Conservation (phyloP, 176 grass and related monocot species). For the Tillandsia leiboldiana region DNA sequence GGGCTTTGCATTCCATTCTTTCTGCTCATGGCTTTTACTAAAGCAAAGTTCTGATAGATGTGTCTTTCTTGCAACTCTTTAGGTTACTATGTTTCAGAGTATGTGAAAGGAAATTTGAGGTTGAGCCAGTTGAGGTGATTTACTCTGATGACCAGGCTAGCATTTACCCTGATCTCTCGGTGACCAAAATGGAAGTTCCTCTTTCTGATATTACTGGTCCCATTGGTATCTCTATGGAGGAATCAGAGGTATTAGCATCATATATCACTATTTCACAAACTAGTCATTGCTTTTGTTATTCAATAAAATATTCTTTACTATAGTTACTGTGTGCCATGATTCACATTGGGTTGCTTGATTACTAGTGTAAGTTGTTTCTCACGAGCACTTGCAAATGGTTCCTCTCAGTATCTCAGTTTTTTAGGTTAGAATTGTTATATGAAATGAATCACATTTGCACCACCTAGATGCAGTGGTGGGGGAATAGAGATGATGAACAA, state of each 20-base stretch:
- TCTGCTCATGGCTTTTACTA: neutral
- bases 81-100: constrained; percentile 97
- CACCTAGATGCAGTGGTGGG: too few relatives aligned
- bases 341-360: too few relatives aligned
- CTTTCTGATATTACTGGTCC: constrained; percentile 67
- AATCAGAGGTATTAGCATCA: constrained; percentile 41
- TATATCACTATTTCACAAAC: neutral
- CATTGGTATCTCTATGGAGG: constrained; percentile 74
- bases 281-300: neutral
- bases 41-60: constrained; percentile 9
- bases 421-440: too few relatives aligned
- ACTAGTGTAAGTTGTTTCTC: too few relatives aligned
- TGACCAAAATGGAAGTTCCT: constrained; percentile 71
- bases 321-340: too few relatives aligned
- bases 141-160: constrained; percentile 50
- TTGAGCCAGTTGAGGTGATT: constrained; percentile 84
- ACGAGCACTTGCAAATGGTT: too few relatives aligned
- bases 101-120: constrained; percentile 87
- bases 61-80: constrained; percentile 23
- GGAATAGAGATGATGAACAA: too few relatives aligned
- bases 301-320: too few relatives aligned
- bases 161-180: constrained; percentile 74
- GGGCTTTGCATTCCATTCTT: constrained; percentile 5
- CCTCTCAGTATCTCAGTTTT: too few relatives aligned
- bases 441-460: too few relatives aligned